Evolutionary conservation across 2,329 filamentous ascomycete species (phyloP).

Genomic region (Plectosphaerella cucumerina): DNA sequence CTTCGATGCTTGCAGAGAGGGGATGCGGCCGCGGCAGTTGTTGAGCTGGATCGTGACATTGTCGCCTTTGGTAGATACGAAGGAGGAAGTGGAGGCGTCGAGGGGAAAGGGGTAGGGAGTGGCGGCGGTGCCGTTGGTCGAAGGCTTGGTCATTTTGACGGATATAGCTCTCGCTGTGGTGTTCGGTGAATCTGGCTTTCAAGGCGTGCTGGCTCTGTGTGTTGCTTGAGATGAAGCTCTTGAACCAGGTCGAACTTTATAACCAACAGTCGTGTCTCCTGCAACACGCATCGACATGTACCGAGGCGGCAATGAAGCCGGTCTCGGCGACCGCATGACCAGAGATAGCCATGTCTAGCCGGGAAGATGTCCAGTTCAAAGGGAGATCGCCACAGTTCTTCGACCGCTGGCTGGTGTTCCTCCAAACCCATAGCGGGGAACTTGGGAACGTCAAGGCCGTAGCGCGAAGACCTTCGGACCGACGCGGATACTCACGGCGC

Average conservation of each 20-base stretch:
- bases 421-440: too few relatives aligned
- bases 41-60: slow-evolving; percentile 6
- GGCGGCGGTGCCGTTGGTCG: slow-evolving; percentile 16
- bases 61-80: background rate
- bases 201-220: background rate
- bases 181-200: background rate
- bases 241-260: background rate
- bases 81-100: slow-evolving; percentile 3
- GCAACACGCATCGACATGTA: too few relatives aligned
- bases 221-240: background rate
- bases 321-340: too few relatives aligned
- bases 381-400: background rate
- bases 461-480: background rate
- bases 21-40: slow-evolving; percentile 31
- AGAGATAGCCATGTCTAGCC: too few relatives aligned
- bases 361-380: background rate
- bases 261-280: background rate
- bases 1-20: slow-evolving; percentile 30
- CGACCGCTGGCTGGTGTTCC: too few relatives aligned
- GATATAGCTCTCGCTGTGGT: slow-evolving; percentile 5
- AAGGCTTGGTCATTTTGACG: slow-evolving; percentile 19
- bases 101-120: slow-evolving; percentile 28
- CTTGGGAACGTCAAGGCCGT: too few relatives aligned
- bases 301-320: too few relatives aligned
- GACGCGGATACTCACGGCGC: slow-evolving; percentile 7